A percentile compares a stretch with the other conserved stretches of the same genome.
Evolutionary conservation across 192 early-diverging fungal species (phyloP).

Genomic region (Mortierella hygrophila): DNA sequence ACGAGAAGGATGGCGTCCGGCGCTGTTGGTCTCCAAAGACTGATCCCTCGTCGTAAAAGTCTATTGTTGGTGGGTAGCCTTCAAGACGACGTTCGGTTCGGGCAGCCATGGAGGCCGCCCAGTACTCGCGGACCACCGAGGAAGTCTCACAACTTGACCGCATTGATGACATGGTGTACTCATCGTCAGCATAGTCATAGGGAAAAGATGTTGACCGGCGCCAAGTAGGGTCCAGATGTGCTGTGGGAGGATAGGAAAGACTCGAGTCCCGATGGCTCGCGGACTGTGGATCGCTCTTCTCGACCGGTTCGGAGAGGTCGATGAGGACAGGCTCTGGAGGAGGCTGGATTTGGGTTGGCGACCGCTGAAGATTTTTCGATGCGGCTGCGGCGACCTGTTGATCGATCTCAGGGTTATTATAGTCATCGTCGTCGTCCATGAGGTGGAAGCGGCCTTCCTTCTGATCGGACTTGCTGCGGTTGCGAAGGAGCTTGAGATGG

Average conservation of each 20-base stretch:
- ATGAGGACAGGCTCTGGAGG: not conserved
- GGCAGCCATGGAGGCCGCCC: constrained; percentile 51
- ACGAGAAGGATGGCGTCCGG: constrained; percentile 20
- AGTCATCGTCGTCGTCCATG: constrained; percentile 31
- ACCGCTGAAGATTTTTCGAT: not conserved
- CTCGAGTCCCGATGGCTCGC: constrained; percentile 2
- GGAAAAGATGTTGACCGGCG: not conserved
- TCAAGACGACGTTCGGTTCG: constrained; percentile 29
- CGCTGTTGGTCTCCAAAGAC: constrained; percentile 16
- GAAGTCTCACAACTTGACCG: constrained; percentile 27
- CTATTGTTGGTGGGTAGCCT: constrained; percentile 8
- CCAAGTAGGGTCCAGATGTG: not conserved
- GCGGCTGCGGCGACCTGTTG: not conserved
- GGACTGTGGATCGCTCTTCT: not conserved
- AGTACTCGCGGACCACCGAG: constrained; percentile 47
- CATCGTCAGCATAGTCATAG: constrained; percentile 10
- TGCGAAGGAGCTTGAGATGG: not conserved
- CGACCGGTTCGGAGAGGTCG: not conserved
- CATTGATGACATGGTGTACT: constrained; percentile 36
- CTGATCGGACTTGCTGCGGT: constrained; percentile 7
- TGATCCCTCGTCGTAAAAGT: constrained; percentile 13
- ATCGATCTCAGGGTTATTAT: constrained; percentile 13
- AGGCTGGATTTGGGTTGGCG: not conserved
- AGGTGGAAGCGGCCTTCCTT: not conserved
- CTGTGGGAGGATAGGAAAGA: constrained; percentile 9